Evolutionary conservation across 176 grass and related monocot species (phyloP).

Genomic region (Eremochloa ophiuroides): DNA sequence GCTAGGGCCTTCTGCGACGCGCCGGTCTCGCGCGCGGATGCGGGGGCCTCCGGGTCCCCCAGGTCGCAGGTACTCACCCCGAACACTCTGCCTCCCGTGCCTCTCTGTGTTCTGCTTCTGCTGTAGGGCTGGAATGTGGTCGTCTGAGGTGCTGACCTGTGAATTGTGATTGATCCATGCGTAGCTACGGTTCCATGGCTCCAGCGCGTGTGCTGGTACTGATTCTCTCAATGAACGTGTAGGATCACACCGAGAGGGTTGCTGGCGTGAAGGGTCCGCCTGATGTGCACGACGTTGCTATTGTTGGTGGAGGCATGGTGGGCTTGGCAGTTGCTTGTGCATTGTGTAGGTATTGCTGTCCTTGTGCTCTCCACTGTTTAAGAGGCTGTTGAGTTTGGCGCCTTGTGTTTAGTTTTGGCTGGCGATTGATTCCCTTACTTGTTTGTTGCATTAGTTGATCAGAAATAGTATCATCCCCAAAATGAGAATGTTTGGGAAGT

Average conservation of each 20-base stretch:
- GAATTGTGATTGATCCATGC: background rate
- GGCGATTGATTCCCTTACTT: background rate
- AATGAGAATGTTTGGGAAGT: background rate
- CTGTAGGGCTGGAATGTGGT: background rate
- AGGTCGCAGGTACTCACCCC: slow-evolving; percentile 8
- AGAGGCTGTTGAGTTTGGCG: background rate
- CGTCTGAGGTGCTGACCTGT: background rate
- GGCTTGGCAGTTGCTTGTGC: slow-evolving; percentile 85
- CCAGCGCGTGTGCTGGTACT: background rate
- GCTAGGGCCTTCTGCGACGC: slow-evolving; percentile 16
- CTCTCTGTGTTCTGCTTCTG: background rate
- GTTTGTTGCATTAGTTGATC: background rate
- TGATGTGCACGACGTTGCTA: slow-evolving; percentile 63
- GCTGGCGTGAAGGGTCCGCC: slow-evolving; percentile 13
- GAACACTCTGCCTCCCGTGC: background rate
- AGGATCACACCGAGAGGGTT: slow-evolving; percentile 30
- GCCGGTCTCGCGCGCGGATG: background rate
- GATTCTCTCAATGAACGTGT: background rate
- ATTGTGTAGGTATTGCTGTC: slow-evolving; percentile 77
- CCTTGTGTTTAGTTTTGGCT: background rate
- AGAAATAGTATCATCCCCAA: background rate
- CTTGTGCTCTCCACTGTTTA: background rate
- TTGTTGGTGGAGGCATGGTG: slow-evolving; percentile 96
- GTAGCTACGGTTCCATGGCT: background rate
- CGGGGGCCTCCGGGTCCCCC: background rate